Evolutionary conservation across 495 filamentous ascomycete species (phyloP), one percentile per base, ranked within the genome.

Genomic region (Xylaria grammica): DNA sequence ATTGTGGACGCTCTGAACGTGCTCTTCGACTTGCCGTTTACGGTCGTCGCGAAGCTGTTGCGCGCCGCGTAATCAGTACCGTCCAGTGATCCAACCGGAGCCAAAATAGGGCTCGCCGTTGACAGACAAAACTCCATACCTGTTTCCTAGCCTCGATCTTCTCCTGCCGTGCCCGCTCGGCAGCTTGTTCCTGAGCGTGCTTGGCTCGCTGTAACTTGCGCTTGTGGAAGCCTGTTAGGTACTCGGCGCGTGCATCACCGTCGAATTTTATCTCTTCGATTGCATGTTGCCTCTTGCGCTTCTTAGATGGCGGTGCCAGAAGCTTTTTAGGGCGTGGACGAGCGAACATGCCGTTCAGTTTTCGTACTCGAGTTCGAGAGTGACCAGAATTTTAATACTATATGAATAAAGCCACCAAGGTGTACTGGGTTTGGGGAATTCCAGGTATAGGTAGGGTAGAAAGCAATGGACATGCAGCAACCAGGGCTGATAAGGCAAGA

Each of bases 191-290:
- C 72, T 95, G 88, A 8, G 94, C 95, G 78, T 90, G 81, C 77
- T 94, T 94, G 60, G 86, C 86, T 20, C 95, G 85, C 70, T 90
- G 87, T 56, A 89, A 78, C 75, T 99, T 99, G 73, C 95, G 89
- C 82, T 97, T 97, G 80, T 92, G 94, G 78, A 99, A 99, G 4
- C 95, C 95, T 7, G 92, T 96, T 40, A 99, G 84, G 69, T 91
- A 99, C 66, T 97, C 90, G 65, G 87, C 82, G 53, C 95, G 87
- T 45, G 89, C 89, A 49, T 81, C 79, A 51, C 81, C 71, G 78
- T 98, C 94, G 77, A 98, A 97, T 45, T 81, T 87, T 76, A 99
- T 89, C 72, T 94, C 91, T 67, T 90, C 90, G 58, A 90, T 79
- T 42, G 82, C 78, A 59, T 82, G 78, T 3, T 73, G 70, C n/a